Conservation (phyloP, 2,329 filamentous ascomycete species). For the Metarhizium sp. region DNA sequence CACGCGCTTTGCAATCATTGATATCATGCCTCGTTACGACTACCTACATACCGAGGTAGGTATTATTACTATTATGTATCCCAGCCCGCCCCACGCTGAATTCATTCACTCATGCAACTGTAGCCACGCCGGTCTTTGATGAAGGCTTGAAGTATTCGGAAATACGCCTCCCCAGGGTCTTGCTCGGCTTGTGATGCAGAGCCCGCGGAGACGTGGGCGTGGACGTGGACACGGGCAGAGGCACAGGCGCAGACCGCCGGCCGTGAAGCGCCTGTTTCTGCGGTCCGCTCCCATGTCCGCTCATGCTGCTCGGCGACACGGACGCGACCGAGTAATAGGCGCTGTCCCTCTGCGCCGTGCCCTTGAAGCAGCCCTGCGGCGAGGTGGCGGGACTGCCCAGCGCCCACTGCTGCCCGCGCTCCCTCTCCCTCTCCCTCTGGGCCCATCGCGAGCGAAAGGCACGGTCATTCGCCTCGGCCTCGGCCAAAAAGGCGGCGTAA, state of each 20-base stretch:
- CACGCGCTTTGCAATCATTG: too few species aligned
- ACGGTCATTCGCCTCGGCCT: conserved; percentile 8
- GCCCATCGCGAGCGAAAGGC: conserved; percentile 3
- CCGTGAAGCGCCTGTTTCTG: not conserved
- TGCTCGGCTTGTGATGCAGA: conserved; percentile 1
- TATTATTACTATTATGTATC: not conserved
- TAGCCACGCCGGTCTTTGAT: not conserved
- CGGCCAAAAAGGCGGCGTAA: conserved; percentile 15
- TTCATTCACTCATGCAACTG: not conserved
- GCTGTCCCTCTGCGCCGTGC: conserved; percentile 5
- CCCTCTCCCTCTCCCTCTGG: not conserved
- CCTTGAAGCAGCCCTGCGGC: not conserved
- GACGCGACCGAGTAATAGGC: conserved; percentile 6
- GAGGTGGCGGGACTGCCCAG: not conserved
- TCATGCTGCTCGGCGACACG: conserved; percentile 4
- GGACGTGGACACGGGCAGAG: not conserved
- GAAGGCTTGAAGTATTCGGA: conserved; percentile 12
- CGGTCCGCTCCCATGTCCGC: not conserved
- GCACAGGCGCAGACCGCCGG: not conserved
- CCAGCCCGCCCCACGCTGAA: not conserved
- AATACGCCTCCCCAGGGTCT: conserved; percentile 7
- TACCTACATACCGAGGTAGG: too few species aligned
- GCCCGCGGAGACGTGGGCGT: not conserved
- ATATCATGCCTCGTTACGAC: not conserved
- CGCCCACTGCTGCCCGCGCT: not conserved